Conservation (phyloP, 1,139 yeast genomes). For the Sugiyamaella xylanicola region DNA sequence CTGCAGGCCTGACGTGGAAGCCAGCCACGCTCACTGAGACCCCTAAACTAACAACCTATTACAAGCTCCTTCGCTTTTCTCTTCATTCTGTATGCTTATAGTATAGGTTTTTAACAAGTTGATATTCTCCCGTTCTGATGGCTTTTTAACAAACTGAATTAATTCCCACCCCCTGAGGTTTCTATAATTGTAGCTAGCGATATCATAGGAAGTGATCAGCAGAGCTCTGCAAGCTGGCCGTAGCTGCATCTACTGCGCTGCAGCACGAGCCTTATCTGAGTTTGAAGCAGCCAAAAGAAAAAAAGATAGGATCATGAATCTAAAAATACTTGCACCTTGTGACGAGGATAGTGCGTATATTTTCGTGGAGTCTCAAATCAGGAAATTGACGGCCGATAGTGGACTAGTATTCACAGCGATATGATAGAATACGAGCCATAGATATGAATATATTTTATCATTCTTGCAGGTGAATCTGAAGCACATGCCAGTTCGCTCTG, state of each 20-base stretch:
- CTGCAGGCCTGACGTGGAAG: no score
- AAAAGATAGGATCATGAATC: conserved; percentile 8
- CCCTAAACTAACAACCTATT: no score
- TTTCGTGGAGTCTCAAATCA: not conserved
- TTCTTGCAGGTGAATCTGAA: not conserved
- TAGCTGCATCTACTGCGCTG: not conserved
- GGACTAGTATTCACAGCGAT: not conserved
- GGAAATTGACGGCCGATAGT: not conserved
- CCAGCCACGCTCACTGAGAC: no score
- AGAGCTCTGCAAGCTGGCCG: not conserved
- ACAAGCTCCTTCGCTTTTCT: no score
- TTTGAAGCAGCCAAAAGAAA: not conserved
- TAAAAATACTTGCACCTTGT: conserved; percentile 12
- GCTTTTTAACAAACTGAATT: not conserved
- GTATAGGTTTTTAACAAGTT: no score
- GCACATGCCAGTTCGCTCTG: not conserved
- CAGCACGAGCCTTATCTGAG: conserved; percentile 3
- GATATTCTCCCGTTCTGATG: no score
- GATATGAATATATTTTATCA: not conserved
- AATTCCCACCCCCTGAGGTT: not conserved
- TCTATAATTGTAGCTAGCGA: not conserved
- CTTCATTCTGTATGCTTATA: no score
- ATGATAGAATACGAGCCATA: not conserved
- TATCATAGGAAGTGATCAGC: not conserved
- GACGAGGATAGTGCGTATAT: conserved; percentile 2